Percentiles rank a stretch among this genome's conserved stretches.
These are phyloP conservation scores for Diplotaxis tenuifolia DNA, from an alignment of 345 rosid species.

Conservation along the genomic window DNA sequence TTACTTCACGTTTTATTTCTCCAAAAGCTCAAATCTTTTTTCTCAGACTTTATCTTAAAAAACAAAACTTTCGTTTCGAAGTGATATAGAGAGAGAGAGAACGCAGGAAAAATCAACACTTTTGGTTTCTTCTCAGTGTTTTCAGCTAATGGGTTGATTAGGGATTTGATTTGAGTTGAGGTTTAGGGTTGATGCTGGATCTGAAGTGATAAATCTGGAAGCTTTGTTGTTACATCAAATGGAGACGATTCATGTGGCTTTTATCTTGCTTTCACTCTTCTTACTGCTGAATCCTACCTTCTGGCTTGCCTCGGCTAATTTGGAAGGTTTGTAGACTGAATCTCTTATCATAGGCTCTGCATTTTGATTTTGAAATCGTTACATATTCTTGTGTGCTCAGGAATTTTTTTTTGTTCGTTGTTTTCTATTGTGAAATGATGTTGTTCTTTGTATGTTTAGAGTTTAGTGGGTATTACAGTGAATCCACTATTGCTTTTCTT, in stretches of 20 bases:
- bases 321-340: constrained; percentile 29
- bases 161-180: constrained; percentile 7
- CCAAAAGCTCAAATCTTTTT: background rate
- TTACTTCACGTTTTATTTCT: constrained; percentile 35
- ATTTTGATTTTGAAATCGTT: no score
- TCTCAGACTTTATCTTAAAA: background rate
- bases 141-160: background rate
- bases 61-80: background rate
- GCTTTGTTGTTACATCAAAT: constrained; percentile 9
- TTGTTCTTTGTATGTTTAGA: background rate
- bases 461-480: constrained; percentile 21
- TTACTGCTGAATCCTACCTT: constrained; percentile 8
- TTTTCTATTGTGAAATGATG: background rate
- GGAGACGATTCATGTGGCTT: background rate
- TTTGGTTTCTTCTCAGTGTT: background rate
- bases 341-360: constrained; percentile 1
- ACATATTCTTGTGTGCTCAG: background rate
- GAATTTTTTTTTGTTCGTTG: background rate
- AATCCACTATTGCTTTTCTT: constrained; percentile 15
- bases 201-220: constrained; percentile 18
- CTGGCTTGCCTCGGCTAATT: constrained; percentile 37
- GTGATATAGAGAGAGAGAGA: background rate
- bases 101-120: constrained; percentile 22
- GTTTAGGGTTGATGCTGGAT: constrained; percentile 33
- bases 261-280: constrained; percentile 20